phyloP scores from a whole-genome alignment of 2,329 filamentous ascomycete species.

The Alternaria sp. region DNA sequence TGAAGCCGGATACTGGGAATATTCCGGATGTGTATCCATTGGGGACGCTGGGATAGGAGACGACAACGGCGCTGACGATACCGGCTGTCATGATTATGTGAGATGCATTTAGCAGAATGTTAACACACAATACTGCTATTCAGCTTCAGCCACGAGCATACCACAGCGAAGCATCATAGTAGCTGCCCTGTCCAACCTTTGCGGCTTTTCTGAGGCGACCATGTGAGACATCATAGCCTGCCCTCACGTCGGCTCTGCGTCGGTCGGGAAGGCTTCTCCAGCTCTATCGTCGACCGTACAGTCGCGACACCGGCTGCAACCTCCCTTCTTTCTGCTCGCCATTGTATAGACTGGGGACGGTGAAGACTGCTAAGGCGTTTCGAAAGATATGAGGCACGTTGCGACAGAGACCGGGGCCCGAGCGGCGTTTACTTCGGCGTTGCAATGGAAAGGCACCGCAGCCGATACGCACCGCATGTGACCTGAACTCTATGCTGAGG shows the following conservation, averaged over 20 bases:
- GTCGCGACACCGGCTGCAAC: background rate
- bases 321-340: background rate
- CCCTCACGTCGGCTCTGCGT: background rate
- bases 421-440: background rate
- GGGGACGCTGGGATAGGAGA: slow-evolving; percentile 44
- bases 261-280: background rate
- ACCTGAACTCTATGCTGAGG: background rate
- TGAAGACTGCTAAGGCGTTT: background rate
- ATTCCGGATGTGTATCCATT: slow-evolving; percentile 58
- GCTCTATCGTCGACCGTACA: background rate
- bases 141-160: background rate
- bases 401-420: background rate
- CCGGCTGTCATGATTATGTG: background rate
- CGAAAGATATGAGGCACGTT: background rate
- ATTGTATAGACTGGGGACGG: background rate
- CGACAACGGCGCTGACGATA: background rate
- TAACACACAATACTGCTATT: background rate
- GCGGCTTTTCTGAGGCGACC: background rate
- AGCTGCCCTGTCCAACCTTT: background rate
- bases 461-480: background rate
- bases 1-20: slow-evolving; percentile 53
- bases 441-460: background rate
- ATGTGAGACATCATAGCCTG: background rate
- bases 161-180: background rate
- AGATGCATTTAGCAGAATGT: background rate